Conservation (phyloP, 129 eudicot genomes). For the Lonicera japonica region DNA sequence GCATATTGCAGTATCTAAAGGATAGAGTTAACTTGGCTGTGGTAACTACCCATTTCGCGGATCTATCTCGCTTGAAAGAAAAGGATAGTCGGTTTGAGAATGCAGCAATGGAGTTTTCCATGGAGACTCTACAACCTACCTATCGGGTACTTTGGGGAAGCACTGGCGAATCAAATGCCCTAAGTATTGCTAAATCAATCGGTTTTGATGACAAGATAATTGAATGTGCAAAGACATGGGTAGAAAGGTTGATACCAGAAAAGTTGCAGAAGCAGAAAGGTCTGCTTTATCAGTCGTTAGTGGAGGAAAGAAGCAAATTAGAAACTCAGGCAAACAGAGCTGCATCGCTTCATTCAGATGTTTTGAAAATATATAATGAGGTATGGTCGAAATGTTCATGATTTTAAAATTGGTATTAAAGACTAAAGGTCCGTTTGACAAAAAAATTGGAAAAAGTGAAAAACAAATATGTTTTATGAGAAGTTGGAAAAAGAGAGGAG, state of each 20-base stretch:
- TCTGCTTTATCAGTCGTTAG: conserved; percentile 60
- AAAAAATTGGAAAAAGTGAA: too few species aligned
- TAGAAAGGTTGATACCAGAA: conserved; percentile 68
- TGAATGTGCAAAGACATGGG: conserved; percentile 69
- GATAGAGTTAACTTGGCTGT: conserved; percentile 75
- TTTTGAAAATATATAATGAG: conserved; percentile 66
- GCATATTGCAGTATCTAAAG: conserved; percentile 79
- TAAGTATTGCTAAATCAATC: conserved; percentile 68
- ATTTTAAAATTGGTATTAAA: not conserved
- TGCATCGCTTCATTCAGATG: conserved; percentile 56
- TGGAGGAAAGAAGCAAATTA: conserved; percentile 69
- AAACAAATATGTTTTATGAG: too few species aligned
- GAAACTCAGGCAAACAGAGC: conserved; percentile 56
- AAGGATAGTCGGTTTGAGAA: conserved; percentile 69
- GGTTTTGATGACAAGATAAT: conserved; percentile 73
- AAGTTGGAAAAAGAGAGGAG: too few species aligned
- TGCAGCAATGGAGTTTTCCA: conserved; percentile 94
- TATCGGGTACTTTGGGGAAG: conserved; percentile 93
- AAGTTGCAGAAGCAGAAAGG: conserved; percentile 67
- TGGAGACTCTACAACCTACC: conserved; percentile 81
- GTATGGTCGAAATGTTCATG: conserved; percentile 27
- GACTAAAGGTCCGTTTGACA: too few species aligned
- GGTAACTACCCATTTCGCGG: conserved; percentile 94
- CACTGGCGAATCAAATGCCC: conserved; percentile 88
- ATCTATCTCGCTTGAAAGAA: conserved; percentile 64